Base-by-base conservation (phyloP, 192 early-diverging fungal genomes). In the Coemansia sp. region DNA sequence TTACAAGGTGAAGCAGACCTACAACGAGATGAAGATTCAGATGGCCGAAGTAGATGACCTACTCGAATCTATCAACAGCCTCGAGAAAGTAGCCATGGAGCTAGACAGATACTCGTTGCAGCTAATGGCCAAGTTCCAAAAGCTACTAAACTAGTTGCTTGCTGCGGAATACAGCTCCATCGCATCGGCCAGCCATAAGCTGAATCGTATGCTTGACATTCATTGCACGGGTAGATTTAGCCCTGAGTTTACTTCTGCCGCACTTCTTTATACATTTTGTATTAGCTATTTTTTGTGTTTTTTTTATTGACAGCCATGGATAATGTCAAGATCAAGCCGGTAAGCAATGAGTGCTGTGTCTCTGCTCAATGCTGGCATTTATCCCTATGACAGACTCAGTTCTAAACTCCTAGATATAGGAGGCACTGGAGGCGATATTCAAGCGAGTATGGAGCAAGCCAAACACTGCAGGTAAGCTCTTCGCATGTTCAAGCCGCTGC, bases 1-100 rank as follows among this genome's bases (percentile, higher is more conserved):
- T 2, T 82, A 75, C 70, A 82, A 82, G 58, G 69, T 76, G 45
- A 82, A 82, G 38, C 79, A 82, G 40, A 76, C 73, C 1, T 73
- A 76, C 45, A 82, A 76, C 28, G 79, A 82, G 53, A 82, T 82
- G 79, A 64, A 76, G 60, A 31, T 58, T 5, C 79, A 82, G 23
- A 48, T 82, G 24, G 66, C 74, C 8, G 73, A 75, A 33, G 66
- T 82, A 1, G 69, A 72, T 35, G 62, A 50, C 13, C 23, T 82
- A 36, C 73, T 70, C 0, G 64, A 63, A 36, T 82, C 79, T 0
- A 66, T 82, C 31, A 53, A 73, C 21, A 64, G 40, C 18, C 73
- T 82, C 21, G 79, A 82, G 43, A 63, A 73, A 33, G 69, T 82
- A 3, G 61, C 79, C 0, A 66, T 59, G 37, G 79, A 82, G 31